Conservation (phyloP, 139 green algal genomes). For the Tetradesmus lagerheimii region DNA sequence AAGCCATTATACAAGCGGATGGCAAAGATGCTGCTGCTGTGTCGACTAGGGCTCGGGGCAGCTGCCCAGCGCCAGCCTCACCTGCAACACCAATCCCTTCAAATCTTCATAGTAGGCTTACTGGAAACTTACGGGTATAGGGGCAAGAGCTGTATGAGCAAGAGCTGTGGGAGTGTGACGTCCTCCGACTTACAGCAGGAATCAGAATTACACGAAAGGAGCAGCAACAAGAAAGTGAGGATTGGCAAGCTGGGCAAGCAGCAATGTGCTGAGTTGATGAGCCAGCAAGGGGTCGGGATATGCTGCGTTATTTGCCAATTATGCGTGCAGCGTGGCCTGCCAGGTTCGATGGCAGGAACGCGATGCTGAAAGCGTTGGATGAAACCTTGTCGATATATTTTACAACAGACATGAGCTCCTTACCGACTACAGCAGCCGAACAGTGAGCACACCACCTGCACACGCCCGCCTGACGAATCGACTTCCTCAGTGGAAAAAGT, state of each 20-base stretch:
- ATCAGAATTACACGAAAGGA: neutral
- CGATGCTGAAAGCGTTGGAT: no score
- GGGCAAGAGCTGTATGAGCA: no score
- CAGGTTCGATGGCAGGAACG: no score
- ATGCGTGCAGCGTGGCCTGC: neutral
- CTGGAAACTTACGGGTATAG: no score
- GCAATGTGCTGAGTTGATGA: neutral
- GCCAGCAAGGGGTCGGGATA: neutral
- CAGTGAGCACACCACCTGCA: no score
- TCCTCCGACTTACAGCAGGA: neutral
- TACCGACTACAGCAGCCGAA: no score
- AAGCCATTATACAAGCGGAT: neutral
- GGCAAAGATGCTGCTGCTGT: neutral
- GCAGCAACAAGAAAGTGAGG: no score
- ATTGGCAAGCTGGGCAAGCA: neutral
- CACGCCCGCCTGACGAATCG: no score
- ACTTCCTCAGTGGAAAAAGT: no score
- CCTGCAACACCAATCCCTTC: neutral
- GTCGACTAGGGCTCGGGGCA: neutral
- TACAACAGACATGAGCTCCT: no score
- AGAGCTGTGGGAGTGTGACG: neutral
- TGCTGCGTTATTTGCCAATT: neutral
- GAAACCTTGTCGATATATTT: no score
- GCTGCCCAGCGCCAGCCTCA: neutral
- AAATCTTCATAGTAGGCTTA: no score